phyloP scores from a whole-genome alignment of 163 green algal species.

The Volvox carteri region DNA sequence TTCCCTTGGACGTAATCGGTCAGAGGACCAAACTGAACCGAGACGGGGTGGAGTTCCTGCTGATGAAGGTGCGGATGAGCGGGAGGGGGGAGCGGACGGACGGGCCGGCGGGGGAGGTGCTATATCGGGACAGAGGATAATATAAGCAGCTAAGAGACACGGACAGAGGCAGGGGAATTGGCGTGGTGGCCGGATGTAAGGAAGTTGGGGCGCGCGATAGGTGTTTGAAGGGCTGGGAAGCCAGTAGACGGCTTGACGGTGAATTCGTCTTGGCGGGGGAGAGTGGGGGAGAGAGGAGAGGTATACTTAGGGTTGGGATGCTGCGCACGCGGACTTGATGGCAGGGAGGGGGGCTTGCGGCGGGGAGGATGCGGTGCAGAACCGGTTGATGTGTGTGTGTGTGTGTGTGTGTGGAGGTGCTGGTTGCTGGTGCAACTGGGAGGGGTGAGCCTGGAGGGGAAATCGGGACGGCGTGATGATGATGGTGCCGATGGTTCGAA shows the following conservation, averaged over 20 bases:
- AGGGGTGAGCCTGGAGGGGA: too few species aligned
- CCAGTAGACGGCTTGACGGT: neutral
- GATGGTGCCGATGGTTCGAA: too few species aligned
- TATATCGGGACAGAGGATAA: neutral
- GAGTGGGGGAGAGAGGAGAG: too few species aligned
- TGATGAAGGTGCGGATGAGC: slow-evolving; percentile 92
- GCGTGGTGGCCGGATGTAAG: too few species aligned
- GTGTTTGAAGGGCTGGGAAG: neutral
- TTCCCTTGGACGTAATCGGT: slow-evolving; percentile 88
- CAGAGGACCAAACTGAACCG: slow-evolving; percentile 89
- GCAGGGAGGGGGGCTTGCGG: too few species aligned
- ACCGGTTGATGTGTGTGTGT: too few species aligned
- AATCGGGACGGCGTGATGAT: too few species aligned
- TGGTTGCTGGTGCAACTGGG: too few species aligned
- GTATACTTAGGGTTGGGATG: too few species aligned
- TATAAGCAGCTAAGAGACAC: neutral
- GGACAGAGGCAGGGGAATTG: neutral
- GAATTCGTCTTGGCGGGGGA: neutral
- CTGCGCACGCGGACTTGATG: too few species aligned
- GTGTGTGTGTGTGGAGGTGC: too few species aligned
- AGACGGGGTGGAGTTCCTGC: slow-evolving; percentile 97
- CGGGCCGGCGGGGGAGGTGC: neutral
- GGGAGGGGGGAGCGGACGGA: slow-evolving; percentile 9
- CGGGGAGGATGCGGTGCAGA: too few species aligned
- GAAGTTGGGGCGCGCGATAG: neutral